Percentiles rank a stretch among this genome's conserved stretches.
Conservation (phyloP, 2,329 filamentous ascomycete genomes). For the Phialemonium atrogriseum region DNA sequence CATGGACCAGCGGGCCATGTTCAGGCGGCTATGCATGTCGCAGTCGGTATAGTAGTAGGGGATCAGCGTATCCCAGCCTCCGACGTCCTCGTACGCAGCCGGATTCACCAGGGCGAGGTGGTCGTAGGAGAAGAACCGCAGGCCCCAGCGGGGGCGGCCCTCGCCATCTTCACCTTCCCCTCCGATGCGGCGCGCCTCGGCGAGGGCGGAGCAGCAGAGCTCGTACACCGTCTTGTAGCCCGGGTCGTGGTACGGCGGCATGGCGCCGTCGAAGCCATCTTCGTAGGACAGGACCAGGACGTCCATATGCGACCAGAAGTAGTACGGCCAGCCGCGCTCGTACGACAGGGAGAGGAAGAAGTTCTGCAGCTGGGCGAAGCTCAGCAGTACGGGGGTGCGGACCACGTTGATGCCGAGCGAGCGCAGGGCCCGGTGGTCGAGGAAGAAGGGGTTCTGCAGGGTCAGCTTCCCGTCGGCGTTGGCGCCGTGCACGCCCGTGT, state of each 20-base stretch:
- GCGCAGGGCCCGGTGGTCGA: slow-evolving; percentile 41
- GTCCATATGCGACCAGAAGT: slow-evolving; percentile 48
- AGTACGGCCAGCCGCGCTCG: slow-evolving; percentile 34
- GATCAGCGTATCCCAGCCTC: slow-evolving; percentile 51
- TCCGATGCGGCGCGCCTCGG: slow-evolving; percentile 23
- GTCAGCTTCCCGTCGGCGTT: slow-evolving; percentile 39
- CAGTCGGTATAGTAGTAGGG: slow-evolving; percentile 51
- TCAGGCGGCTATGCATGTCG: slow-evolving; percentile 42
- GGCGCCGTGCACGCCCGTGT: slow-evolving; percentile 46
- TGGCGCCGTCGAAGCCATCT: slow-evolving; percentile 21
- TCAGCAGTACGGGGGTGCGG: slow-evolving; percentile 40
- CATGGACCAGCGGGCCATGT: slow-evolving; percentile 31
- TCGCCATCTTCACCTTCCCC: too few species aligned
- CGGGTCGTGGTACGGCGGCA: slow-evolving; percentile 18
- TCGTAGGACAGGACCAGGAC: slow-evolving; percentile 37
- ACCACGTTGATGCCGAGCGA: slow-evolving; percentile 38
- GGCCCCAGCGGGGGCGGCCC: slow-evolving; percentile 34
- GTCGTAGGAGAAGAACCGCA: slow-evolving; percentile 52
- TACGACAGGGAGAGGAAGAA: slow-evolving; percentile 38
- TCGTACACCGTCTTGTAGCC: slow-evolving; percentile 32
- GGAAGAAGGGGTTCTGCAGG: slow-evolving; percentile 47
- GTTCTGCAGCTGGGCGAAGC: slow-evolving; percentile 46
- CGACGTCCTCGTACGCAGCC: slow-evolving; percentile 37
- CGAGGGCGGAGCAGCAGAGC: slow-evolving; percentile 31
- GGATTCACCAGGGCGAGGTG: slow-evolving; percentile 49